phyloP scores from a whole-genome alignment of 768 basidiomycete species.

The Rhizopogon roseolus region DNA sequence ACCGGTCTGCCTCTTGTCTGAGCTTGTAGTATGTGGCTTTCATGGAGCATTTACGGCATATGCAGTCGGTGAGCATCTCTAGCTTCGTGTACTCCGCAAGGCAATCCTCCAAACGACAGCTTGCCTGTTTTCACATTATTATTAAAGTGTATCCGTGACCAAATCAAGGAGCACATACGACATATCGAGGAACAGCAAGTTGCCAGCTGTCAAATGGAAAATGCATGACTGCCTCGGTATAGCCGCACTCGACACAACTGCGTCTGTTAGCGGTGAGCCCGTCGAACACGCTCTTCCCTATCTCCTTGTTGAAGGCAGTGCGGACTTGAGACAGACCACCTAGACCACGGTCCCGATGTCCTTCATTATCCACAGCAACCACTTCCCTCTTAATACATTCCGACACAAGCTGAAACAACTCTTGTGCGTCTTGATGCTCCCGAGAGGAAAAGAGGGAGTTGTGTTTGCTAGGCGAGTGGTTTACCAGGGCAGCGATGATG shows the following conservation, averaged over 20 bases:
- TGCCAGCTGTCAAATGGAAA: slow-evolving; percentile 87
- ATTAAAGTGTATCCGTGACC: slow-evolving; percentile 4
- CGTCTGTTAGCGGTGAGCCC: slow-evolving; percentile 87
- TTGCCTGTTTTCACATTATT: slow-evolving; percentile 38
- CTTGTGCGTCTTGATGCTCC: slow-evolving; percentile 97
- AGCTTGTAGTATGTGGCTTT: slow-evolving; percentile 69
- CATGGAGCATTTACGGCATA: slow-evolving; percentile 89
- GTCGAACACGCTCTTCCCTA: slow-evolving; percentile 75
- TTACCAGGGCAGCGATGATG: slow-evolving; percentile 67
- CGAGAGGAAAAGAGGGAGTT: slow-evolving; percentile 77
- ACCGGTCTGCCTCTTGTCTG: slow-evolving; percentile 52
- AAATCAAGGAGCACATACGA: slow-evolving; percentile 37
- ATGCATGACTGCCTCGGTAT: slow-evolving; percentile 92
- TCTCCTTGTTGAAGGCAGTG: slow-evolving; percentile 27
- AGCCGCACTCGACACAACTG: slow-evolving; percentile 86
- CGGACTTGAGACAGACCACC: slow-evolving; percentile 42
- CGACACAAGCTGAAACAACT: slow-evolving; percentile 91
- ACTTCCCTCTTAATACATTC: slow-evolving; percentile 87
- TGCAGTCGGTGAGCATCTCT: slow-evolving; percentile 86
- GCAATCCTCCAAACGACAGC: slow-evolving; percentile 75
- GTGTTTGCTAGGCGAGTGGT: slow-evolving; percentile 45
- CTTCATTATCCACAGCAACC: slow-evolving; percentile 67
- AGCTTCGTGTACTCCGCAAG: slow-evolving; percentile 85
- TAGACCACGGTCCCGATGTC: slow-evolving; percentile 65
- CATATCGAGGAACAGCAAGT: slow-evolving; percentile 61